These are phyloP conservation scores for Solanum stenotomum DNA, from an alignment of 257 asterid species.

Conservation along the genomic window DNA sequence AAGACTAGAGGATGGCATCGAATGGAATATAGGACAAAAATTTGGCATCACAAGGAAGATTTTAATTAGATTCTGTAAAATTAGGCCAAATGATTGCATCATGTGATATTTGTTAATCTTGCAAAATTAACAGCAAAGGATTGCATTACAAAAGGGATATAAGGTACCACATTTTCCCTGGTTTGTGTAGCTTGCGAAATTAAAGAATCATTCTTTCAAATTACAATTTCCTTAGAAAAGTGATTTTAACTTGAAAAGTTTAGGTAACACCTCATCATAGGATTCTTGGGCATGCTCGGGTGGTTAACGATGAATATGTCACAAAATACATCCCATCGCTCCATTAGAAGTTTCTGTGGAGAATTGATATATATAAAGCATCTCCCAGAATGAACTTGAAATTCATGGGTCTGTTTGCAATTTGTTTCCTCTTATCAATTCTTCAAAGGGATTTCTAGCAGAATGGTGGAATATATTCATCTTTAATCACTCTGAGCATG, in stretches of 20 bases:
- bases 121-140: neutral
- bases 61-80: neutral
- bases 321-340: constrained; percentile 44
- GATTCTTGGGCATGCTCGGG: neutral
- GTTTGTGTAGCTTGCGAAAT: neutral
- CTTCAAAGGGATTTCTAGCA: neutral
- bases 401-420: neutral
- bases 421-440: neutral
- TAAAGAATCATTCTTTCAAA: neutral
- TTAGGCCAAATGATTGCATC: neutral
- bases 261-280: neutral
- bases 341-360: constrained; percentile 27
- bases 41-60: neutral
- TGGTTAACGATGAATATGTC: constrained; percentile 9
- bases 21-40: neutral
- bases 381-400: neutral
- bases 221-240: neutral
- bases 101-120: neutral
- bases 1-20: neutral
- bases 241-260: neutral
- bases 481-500: neutral
- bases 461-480: neutral
- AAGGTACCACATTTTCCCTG: neutral
- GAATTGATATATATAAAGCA: neutral
- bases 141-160: neutral